phyloP scores from a whole-genome alignment of 202 grass and related monocot species.

The Brachypodium distachyon region DNA sequence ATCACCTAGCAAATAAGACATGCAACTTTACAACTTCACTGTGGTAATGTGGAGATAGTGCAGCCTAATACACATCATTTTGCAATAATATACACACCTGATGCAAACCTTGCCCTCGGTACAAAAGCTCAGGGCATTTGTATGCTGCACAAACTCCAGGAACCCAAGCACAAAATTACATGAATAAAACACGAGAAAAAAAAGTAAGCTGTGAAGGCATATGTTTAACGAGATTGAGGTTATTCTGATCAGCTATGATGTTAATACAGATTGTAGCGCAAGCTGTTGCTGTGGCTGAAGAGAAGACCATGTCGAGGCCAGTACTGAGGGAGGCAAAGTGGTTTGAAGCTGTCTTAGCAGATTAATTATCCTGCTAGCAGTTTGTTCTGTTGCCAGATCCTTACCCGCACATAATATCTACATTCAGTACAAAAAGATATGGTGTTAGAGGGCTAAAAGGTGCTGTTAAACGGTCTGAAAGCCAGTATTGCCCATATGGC shows the following conservation, averaged over 20 bases:
- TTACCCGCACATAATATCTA: constrained; percentile 71
- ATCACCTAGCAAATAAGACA: constrained; percentile 7
- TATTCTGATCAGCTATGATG: constrained; percentile 34
- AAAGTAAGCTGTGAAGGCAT: constrained; percentile 14
- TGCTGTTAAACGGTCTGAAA: not conserved
- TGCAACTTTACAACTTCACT: constrained; percentile 34
- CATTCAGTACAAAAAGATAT: not conserved
- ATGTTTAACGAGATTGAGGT: not conserved
- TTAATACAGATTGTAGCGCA: constrained; percentile 48
- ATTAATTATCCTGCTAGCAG: constrained; percentile 49
- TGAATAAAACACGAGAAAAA: constrained; percentile 8
- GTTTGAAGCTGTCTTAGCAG: constrained; percentile 58
- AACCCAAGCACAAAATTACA: constrained; percentile 14
- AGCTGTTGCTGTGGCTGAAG: constrained; percentile 67
- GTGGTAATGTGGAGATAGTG: not conserved
- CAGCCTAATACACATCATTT: constrained; percentile 13
- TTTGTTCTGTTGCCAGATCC: constrained; percentile 71
- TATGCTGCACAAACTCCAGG: constrained; percentile 24
- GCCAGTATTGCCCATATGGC: not conserved
- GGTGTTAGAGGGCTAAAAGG: not conserved
- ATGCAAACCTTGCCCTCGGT: constrained; percentile 30
- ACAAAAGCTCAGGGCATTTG: constrained; percentile 43
- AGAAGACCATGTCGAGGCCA: constrained; percentile 67
- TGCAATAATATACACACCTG: constrained; percentile 32
- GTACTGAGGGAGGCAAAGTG: constrained; percentile 54